Conservation (phyloP, 345 rosid species). For the Linum trigynum region DNA sequence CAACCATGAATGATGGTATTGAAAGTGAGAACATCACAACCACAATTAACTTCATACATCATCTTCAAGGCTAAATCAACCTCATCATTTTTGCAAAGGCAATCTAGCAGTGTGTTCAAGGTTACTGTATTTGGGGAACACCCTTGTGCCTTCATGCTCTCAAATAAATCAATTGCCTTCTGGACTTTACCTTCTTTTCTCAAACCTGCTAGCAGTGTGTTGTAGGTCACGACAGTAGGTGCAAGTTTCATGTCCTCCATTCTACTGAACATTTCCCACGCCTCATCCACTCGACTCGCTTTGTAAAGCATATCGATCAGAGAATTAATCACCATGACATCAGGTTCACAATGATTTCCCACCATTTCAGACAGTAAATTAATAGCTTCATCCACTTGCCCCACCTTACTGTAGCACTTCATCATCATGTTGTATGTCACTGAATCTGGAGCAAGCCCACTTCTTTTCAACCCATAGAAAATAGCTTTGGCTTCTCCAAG, state of each 20-base stretch:
- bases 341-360: slow-evolving; percentile 54
- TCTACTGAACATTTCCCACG: slow-evolving; percentile 68
- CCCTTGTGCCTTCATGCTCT: slow-evolving; percentile 44
- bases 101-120: slow-evolving; percentile 76
- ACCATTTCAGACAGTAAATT: slow-evolving; percentile 67
- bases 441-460: slow-evolving; percentile 67
- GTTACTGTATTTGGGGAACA: slow-evolving; percentile 71
- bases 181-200: slow-evolving; percentile 63
- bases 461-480: slow-evolving; percentile 48
- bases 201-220: slow-evolving; percentile 67
- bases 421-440: slow-evolving; percentile 95
- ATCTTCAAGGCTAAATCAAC: slow-evolving; percentile 57
- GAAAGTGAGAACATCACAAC: slow-evolving; percentile 72
- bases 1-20: slow-evolving; percentile 74
- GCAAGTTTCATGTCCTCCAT: slow-evolving; percentile 61
- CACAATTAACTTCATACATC: slow-evolving; percentile 57
- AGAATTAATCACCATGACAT: slow-evolving; percentile 69
- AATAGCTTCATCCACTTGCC: slow-evolving; percentile 69
- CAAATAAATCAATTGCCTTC: slow-evolving; percentile 48
- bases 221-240: slow-evolving; percentile 82
- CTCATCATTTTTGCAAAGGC: slow-evolving; percentile 85
- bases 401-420: slow-evolving; percentile 74
- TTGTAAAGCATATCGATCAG: slow-evolving; percentile 70
- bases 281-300: slow-evolving; percentile 62
- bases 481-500: slow-evolving; percentile 63